A percentile compares a stretch with the other conserved stretches of the same genome.
Conservation (phyloP, 192 early-diverging fungal genomes). For the Linnemannia zychae region DNA sequence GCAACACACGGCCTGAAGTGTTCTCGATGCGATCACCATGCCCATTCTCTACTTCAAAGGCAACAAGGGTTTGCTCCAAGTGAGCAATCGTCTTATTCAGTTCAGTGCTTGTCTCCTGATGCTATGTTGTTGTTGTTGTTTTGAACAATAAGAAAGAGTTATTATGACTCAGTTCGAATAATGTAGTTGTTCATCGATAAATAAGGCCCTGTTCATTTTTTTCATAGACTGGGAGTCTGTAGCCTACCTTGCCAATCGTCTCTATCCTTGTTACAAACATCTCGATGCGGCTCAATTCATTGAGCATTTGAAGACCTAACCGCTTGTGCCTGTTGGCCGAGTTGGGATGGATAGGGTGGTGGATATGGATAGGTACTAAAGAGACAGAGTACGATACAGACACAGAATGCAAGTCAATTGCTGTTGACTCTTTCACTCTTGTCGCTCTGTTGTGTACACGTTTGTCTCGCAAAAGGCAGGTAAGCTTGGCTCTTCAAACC, state of each 20-base stretch:
- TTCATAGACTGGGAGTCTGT: background rate
- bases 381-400: background rate
- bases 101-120: conserved; percentile 33
- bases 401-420: background rate
- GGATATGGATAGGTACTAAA: conserved; percentile 59
- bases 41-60: conserved; percentile 39
- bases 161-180: background rate
- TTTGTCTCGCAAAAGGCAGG: too few relatives aligned
- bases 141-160: background rate
- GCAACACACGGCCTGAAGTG: conserved; percentile 29
- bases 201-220: background rate
- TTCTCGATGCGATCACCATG: conserved; percentile 15
- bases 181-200: background rate
- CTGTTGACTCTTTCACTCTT: background rate
- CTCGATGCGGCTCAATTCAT: conserved; percentile 56
- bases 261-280: conserved; percentile 60
- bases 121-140: conserved; percentile 11
- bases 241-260: conserved; percentile 43
- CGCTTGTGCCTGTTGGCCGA: conserved; percentile 56
- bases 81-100: conserved; percentile 32
- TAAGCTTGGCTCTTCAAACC: conserved; percentile 26
- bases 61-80: conserved; percentile 36
- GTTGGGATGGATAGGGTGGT: conserved; percentile 58
- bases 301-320: conserved; percentile 58
- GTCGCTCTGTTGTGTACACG: too few relatives aligned